Evolutionary conservation across 768 basidiomycete genomes (phyloP).

Genomic region (Termitomyces titanicus): DNA sequence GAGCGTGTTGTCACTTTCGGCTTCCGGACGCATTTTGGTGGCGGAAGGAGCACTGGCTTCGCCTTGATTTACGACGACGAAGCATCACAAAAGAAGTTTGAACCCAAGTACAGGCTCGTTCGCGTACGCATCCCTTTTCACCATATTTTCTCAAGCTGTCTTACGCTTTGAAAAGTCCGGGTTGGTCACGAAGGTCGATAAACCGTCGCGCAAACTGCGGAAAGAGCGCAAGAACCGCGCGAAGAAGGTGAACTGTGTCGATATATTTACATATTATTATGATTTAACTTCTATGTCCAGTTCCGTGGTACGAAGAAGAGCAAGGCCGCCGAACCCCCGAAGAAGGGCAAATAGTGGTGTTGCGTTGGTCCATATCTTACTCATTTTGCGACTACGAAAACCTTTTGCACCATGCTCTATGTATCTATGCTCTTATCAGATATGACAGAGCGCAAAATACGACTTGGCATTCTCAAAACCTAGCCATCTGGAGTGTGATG

Average conservation of each 20-base stretch:
- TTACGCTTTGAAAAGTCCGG: slow-evolving; percentile 47
- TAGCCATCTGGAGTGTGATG: neutral
- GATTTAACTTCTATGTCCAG: slow-evolving; percentile 37
- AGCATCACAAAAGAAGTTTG: slow-evolving; percentile 92
- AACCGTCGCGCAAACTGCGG: slow-evolving; percentile 93
- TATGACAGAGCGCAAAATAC: slow-evolving; percentile 19
- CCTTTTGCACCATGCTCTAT: slow-evolving; percentile 10
- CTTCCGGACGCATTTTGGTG: slow-evolving; percentile 95
- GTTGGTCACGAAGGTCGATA: slow-evolving; percentile 73
- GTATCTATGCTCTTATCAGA: slow-evolving; percentile 19
- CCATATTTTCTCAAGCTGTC: neutral
- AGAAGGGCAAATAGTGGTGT: slow-evolving; percentile 82
- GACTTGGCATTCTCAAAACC: neutral
- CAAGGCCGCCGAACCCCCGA: slow-evolving; percentile 88
- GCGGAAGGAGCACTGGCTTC: slow-evolving; percentile 96
- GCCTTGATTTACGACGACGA: slow-evolving; percentile 97
- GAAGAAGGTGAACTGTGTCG: slow-evolving; percentile 72
- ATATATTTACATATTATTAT: slow-evolving; percentile 3
- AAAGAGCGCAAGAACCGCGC: slow-evolving; percentile 99
- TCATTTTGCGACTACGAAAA: slow-evolving; percentile 30
- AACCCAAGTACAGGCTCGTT: slow-evolving; percentile 93
- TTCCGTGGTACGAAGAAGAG: slow-evolving; percentile 92
- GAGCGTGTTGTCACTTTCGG: slow-evolving; percentile 91
- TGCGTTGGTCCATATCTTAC: slow-evolving; percentile 18
- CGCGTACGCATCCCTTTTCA: slow-evolving; percentile 57